These are phyloP conservation scores for Malassezia equina DNA, from an alignment of 1,284 basidiomycete species.

Conservation along the genomic window DNA sequence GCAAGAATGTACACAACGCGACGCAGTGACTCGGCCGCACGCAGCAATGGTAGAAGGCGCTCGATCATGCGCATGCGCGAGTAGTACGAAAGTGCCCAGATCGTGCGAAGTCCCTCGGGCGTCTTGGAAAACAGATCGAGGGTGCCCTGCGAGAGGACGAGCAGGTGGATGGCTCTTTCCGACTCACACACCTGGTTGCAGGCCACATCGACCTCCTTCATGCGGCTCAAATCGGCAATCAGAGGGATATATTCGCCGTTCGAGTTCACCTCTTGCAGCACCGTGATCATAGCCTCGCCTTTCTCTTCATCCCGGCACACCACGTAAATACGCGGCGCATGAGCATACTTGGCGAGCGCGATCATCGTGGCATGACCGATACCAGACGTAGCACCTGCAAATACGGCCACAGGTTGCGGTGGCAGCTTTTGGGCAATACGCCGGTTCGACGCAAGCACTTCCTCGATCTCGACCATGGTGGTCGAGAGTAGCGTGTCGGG, in stretches of 20 bases:
- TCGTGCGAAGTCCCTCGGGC: neutral
- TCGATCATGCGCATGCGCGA: constrained; percentile 4
- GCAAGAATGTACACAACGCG: constrained; percentile 9
- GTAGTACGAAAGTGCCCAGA: constrained; percentile 7
- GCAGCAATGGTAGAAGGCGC: constrained; percentile 2
- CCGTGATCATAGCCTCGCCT: neutral
- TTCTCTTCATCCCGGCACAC: constrained; percentile 1
- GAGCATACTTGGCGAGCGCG: neutral
- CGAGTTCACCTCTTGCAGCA: neutral
- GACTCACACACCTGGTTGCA: neutral
- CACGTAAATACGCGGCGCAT: constrained; percentile 5
- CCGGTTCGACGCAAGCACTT: constrained; percentile 7
- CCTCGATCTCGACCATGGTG: constrained; percentile 9
- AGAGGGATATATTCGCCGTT: neutral
- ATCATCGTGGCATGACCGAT: constrained; percentile 2
- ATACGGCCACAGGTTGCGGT: neutral
- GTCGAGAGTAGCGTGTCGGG: neutral
- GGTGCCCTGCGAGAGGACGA: constrained; percentile 6
- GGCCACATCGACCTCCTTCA: constrained; percentile 2
- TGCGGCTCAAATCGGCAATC: constrained; percentile 1
- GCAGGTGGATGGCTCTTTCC: constrained; percentile 9
- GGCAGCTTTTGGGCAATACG: neutral
- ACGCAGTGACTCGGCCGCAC: neutral
- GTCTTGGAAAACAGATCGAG: constrained; percentile 2
- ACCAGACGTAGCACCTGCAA: constrained; percentile 5